Evolutionary conservation across 2,329 filamentous ascomycete species (phyloP).

Genomic region (Raffaelea albimanens): DNA sequence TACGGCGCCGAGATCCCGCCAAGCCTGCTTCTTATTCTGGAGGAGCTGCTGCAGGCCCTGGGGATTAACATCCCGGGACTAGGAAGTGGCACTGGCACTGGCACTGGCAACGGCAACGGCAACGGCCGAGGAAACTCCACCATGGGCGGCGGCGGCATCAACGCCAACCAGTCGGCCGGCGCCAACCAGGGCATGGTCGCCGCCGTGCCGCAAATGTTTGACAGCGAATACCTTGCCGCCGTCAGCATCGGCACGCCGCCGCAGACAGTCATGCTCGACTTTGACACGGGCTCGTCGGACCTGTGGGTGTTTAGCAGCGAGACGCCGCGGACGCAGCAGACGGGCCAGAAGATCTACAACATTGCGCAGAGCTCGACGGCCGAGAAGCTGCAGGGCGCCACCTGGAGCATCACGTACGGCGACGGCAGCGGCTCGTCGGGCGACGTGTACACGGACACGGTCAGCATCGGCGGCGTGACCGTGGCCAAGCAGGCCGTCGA

Average conservation of each 20-base stretch:
- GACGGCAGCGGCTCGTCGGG: conserved; percentile 22
- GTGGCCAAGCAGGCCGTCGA: conserved; percentile 22
- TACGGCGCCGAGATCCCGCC: conserved; percentile 7
- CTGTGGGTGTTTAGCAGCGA: conserved; percentile 26
- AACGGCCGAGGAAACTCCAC: no score
- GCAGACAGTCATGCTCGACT: conserved; percentile 19
- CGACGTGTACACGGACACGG: conserved; percentile 21
- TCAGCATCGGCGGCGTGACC: conserved; percentile 20
- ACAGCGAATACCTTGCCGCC: conserved; percentile 30
- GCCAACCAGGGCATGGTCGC: conserved; percentile 21
- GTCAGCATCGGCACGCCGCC: conserved; percentile 29
- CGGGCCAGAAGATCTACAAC: conserved; percentile 21
- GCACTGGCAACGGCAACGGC: not conserved
- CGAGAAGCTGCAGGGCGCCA: conserved; percentile 16
- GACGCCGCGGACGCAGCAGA: conserved; percentile 14
- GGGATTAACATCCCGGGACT: not conserved
- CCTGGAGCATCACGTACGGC: conserved; percentile 23
- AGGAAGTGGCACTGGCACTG: not conserved
- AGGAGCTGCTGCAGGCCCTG: conserved; percentile 9
- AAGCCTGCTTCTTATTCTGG: conserved; percentile 16
- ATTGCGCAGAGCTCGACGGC: conserved; percentile 19
- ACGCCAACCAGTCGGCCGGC: not conserved
- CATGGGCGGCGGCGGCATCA: not conserved
- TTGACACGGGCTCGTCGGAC: conserved; percentile 24
- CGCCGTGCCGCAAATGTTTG: conserved; percentile 35